These are phyloP conservation scores for Corymbia calophylla DNA, from an alignment of 441 rosid species.

Conservation along the genomic window DNA sequence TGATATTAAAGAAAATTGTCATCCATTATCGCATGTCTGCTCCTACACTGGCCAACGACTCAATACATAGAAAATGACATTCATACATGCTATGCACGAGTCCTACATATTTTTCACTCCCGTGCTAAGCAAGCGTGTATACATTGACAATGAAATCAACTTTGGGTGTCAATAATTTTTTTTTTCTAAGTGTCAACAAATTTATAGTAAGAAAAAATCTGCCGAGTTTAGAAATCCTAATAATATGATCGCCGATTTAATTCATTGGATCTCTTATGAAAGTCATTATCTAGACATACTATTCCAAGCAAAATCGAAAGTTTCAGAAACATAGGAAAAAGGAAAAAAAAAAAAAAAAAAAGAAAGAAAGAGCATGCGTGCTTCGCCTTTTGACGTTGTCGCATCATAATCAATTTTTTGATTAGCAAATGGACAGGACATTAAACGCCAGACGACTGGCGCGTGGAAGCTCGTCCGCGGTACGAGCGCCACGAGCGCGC, in stretches of 20 bases:
- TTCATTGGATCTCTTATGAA: background rate
- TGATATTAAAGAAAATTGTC: too few relatives aligned
- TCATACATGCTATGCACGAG: too few relatives aligned
- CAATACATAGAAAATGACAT: too few relatives aligned
- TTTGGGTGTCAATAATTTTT: too few relatives aligned
- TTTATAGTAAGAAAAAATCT: background rate
- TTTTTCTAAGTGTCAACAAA: background rate
- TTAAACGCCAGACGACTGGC: background rate
- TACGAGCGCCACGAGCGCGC: background rate
- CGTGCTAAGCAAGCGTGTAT: too few relatives aligned
- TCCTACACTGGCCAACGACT: too few relatives aligned
- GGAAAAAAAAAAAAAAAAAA: background rate
- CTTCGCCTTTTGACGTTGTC: background rate
- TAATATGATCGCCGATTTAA: background rate
- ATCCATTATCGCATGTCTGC: too few relatives aligned
- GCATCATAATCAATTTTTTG: background rate
- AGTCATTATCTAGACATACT: background rate
- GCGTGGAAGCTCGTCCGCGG: background rate
- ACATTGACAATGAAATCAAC: too few relatives aligned
- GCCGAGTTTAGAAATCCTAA: background rate
- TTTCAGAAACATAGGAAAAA: background rate
- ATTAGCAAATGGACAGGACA: background rate
- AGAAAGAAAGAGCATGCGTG: background rate
- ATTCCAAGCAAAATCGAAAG: background rate
- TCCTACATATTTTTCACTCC: too few relatives aligned